A percentile compares a stretch with the other conserved stretches of the same genome.
phyloP scores from a whole-genome alignment of 2,329 filamentous ascomycete species.

The Huntiella savannae region DNA sequence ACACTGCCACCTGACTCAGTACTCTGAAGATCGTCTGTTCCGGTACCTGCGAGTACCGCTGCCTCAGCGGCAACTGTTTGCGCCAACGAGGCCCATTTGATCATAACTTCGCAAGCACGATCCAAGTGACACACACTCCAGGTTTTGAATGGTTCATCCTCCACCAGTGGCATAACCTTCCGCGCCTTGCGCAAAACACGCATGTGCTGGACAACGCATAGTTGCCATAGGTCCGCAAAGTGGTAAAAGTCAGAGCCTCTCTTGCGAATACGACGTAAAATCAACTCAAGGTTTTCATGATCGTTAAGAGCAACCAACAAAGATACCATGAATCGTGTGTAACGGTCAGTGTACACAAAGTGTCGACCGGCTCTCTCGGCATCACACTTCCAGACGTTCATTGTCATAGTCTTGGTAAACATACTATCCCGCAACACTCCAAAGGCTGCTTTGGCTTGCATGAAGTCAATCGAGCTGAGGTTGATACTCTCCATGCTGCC shows the following conservation, averaged over 20 bases:
- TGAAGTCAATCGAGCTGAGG: slow-evolving; percentile 19
- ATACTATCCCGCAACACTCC: slow-evolving; percentile 51
- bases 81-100: slow-evolving; percentile 27
- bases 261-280: slow-evolving; percentile 63
- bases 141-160: slow-evolving; percentile 37
- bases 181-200: slow-evolving; percentile 32
- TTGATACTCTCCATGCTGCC: slow-evolving; percentile 20
- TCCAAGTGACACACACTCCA: slow-evolving; percentile 38
- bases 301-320: slow-evolving; percentile 60
- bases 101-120: slow-evolving; percentile 33
- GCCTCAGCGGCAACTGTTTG: neutral
- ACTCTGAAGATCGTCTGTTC: slow-evolving; percentile 1
- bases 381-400: slow-evolving; percentile 91
- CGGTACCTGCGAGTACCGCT: neutral
- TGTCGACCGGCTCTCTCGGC: slow-evolving; percentile 67
- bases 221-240: slow-evolving; percentile 40
- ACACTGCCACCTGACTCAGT: slow-evolving; percentile 14
- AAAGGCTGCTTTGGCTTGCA: slow-evolving; percentile 61
- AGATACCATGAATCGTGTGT: slow-evolving; percentile 63
- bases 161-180: slow-evolving; percentile 23
- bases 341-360: slow-evolving; percentile 78
- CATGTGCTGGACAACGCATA: slow-evolving; percentile 33
- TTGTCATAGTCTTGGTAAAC: slow-evolving; percentile 87
- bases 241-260: slow-evolving; percentile 59
- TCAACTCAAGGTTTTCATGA: slow-evolving; percentile 52